phyloP scores from a whole-genome alignment of 2,329 filamentous ascomycete species.

The Eutypa lata region DNA sequence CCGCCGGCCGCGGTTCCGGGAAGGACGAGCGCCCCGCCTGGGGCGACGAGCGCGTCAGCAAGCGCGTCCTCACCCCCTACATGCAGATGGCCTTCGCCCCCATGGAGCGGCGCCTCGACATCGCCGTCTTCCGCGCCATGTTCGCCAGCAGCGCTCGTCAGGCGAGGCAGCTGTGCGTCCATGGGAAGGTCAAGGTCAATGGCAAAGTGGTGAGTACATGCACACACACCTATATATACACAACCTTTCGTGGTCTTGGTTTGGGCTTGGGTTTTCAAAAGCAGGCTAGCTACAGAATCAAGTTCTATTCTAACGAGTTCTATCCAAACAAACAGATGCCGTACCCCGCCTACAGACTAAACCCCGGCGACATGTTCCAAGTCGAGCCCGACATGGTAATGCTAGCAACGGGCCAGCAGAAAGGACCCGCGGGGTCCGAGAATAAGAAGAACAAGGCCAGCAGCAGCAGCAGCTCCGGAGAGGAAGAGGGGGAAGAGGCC shows the following conservation, averaged over 20 bases:
- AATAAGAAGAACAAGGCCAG: conserved; percentile 10
- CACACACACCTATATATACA: too few species aligned
- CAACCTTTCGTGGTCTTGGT: background rate
- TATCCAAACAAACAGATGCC: conserved; percentile 63
- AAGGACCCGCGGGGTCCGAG: conserved; percentile 35
- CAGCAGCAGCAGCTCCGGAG: conserved; percentile 14
- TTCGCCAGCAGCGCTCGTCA: conserved; percentile 93
- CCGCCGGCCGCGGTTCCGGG: conserved; percentile 80
- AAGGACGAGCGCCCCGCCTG: conserved; percentile 33
- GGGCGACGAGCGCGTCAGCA: background rate
- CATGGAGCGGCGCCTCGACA: conserved; percentile 84
- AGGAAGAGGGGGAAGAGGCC: conserved; percentile 15
- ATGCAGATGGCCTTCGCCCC: conserved; percentile 96
- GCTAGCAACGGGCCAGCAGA: conserved; percentile 77
- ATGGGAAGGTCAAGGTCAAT: conserved; percentile 93
- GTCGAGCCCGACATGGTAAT: conserved; percentile 87
- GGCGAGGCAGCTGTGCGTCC: conserved; percentile 89
- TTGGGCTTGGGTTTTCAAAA: background rate
- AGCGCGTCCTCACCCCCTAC: conserved; percentile 66
- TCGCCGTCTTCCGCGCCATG: conserved; percentile 88
- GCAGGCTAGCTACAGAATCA: background rate
- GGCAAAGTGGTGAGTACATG: conserved; percentile 85
- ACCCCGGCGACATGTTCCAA: conserved; percentile 97
- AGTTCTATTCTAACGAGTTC: too few species aligned
- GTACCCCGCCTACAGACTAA: conserved; percentile 88